Percentiles rank a stretch among this genome's conserved stretches.
These are phyloP conservation scores for Scedosporium boydii DNA, from an alignment of 2,329 filamentous ascomycete genomes.

Conservation along the genomic window DNA sequence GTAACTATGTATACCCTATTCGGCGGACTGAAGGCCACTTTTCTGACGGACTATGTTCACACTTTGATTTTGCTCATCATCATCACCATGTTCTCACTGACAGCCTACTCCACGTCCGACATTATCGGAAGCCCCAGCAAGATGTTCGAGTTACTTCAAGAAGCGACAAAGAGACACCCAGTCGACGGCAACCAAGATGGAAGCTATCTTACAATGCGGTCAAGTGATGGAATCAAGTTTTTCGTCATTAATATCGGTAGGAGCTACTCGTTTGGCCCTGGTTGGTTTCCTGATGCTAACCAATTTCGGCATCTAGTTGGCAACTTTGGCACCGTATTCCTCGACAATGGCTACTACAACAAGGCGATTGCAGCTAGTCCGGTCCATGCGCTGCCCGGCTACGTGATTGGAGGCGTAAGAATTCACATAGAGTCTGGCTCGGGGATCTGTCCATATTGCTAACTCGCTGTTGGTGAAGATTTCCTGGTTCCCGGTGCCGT, in stretches of 20 bases:
- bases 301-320: conserved; percentile 39
- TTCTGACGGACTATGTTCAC: conserved; percentile 79
- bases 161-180: conserved; percentile 60
- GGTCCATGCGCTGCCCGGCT: conserved; percentile 77
- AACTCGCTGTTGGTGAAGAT: not conserved
- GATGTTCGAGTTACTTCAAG: conserved; percentile 69
- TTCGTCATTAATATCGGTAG: conserved; percentile 68
- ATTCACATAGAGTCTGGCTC: not conserved
- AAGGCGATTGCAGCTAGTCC: conserved; percentile 85
- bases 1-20: conserved; percentile 65
- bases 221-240: conserved; percentile 73
- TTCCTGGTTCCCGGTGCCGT: conserved; percentile 83
- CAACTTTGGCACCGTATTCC: conserved; percentile 77
- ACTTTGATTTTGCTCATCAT: conserved; percentile 79
- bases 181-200: conserved; percentile 72
- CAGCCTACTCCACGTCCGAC: conserved; percentile 65
- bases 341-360: conserved; percentile 86
- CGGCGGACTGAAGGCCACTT: conserved; percentile 77
- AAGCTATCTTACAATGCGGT: conserved; percentile 80
- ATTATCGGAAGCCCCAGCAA: conserved; percentile 63
- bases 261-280: not conserved
- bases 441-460: not conserved
- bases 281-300: not conserved
- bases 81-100: conserved; percentile 77
- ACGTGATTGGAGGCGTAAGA: conserved; percentile 73